phyloP scores from a whole-genome alignment of 805 yeast genomes.

The Brettanomyces sp. region DNA sequence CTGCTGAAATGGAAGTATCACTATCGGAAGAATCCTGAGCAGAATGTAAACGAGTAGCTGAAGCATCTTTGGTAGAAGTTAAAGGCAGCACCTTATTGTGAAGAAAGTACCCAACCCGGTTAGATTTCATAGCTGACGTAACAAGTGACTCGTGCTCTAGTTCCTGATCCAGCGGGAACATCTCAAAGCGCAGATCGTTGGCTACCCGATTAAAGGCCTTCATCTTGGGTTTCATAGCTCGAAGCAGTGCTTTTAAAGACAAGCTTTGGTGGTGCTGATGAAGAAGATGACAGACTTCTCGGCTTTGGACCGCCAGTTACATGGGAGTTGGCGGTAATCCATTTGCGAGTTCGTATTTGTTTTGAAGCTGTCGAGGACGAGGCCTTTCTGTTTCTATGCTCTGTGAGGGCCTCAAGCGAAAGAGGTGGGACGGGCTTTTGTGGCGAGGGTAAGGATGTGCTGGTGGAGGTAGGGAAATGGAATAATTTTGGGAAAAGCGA shows the following conservation, averaged over 20 bases:
- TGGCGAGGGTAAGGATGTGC: no score
- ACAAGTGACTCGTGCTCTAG: conserved; percentile 26
- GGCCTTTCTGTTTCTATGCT: no score
- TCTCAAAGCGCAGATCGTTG: conserved; percentile 25
- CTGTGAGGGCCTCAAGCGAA: no score
- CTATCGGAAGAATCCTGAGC: not conserved
- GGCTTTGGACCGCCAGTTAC: not conserved
- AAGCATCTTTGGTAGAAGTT: conserved; percentile 7
- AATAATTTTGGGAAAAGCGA: no score
- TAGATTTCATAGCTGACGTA: conserved; percentile 23
- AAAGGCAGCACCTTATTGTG: conserved; percentile 12
- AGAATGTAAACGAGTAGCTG: conserved; percentile 2
- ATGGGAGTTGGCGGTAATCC: not conserved
- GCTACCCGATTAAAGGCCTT: conserved; percentile 27
- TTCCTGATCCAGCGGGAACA: conserved; percentile 26
- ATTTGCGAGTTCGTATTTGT: no score
- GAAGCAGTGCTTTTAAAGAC: conserved; percentile 24
- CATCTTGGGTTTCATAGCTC: conserved; percentile 23
- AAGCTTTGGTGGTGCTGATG: conserved; percentile 3
- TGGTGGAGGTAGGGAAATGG: no score
- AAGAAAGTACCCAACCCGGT: conserved; percentile 3
- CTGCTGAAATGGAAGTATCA: no score
- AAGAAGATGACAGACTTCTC: not conserved
- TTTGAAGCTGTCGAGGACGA: no score
- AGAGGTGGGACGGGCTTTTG: no score